Conservation (phyloP, 2,329 filamentous ascomycete genomes). For the Trichoderma hamatum region DNA sequence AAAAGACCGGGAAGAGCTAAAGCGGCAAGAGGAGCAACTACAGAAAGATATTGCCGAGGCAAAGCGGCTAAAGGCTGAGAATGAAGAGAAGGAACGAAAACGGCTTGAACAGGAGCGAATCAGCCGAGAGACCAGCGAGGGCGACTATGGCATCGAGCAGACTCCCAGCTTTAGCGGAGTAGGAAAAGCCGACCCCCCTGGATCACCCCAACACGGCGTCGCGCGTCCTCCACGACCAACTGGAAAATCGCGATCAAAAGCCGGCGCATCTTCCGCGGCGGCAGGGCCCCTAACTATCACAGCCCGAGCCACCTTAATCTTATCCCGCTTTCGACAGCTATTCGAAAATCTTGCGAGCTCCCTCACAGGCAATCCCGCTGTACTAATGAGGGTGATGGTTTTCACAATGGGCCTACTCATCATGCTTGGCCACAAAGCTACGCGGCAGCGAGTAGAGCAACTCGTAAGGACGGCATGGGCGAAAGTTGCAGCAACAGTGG, state of each 20-base stretch:
- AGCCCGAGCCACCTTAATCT: slow-evolving; percentile 55
- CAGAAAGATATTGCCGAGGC: slow-evolving; percentile 61
- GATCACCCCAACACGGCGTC: slow-evolving; percentile 41
- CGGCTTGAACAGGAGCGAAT: slow-evolving; percentile 58
- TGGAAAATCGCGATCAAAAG: slow-evolving; percentile 36
- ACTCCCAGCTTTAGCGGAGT: slow-evolving; percentile 46
- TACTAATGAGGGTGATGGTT: slow-evolving; percentile 66
- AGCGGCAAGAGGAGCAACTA: slow-evolving; percentile 59
- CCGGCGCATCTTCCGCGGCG: slow-evolving; percentile 38
- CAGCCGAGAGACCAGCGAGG: slow-evolving; percentile 58
- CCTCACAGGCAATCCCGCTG: slow-evolving; percentile 59
- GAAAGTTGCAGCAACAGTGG: slow-evolving; percentile 81
- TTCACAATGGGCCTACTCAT: slow-evolving; percentile 80
- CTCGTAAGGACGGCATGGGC: slow-evolving; percentile 73
- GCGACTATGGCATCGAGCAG: slow-evolving; percentile 70
- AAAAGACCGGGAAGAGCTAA: slow-evolving; percentile 62
- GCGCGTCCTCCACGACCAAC: slow-evolving; percentile 33
- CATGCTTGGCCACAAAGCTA: slow-evolving; percentile 72
- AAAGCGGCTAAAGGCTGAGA: slow-evolving; percentile 57
- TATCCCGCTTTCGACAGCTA: slow-evolving; percentile 55
- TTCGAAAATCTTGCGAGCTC: slow-evolving; percentile 55
- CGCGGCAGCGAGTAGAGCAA: slow-evolving; percentile 73
- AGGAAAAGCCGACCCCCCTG: slow-evolving; percentile 39
- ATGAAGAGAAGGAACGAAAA: slow-evolving; percentile 58
- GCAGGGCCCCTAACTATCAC: slow-evolving; percentile 44